A percentile compares a stretch with the other conserved stretches of the same genome.
Conservation (phyloP, 73 alveolate genomes). For the Tetrahymena thermophila region DNA sequence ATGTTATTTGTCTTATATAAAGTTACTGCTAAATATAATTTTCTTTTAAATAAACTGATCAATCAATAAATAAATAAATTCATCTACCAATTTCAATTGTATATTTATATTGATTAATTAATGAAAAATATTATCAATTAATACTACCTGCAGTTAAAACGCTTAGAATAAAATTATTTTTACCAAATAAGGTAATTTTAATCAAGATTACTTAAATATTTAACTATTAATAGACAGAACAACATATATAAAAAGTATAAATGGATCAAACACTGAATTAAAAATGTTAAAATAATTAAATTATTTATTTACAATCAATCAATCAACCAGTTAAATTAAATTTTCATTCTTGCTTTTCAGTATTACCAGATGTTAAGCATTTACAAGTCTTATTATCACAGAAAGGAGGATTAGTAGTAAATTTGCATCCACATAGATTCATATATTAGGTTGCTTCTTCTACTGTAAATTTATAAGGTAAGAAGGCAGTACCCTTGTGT, state of each 20-base stretch:
- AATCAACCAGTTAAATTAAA: neutral
- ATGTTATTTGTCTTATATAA: neutral
- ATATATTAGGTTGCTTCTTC: constrained; percentile 51
- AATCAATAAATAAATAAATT: too few relatives aligned
- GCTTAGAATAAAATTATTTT: too few relatives aligned
- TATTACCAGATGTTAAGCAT: neutral
- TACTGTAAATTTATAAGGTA: constrained; percentile 60
- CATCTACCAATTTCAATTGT: too few relatives aligned
- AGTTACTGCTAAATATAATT: neutral
- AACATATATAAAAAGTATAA: neutral
- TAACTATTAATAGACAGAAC: neutral
- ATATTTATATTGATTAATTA: too few relatives aligned
- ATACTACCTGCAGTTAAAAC: neutral
- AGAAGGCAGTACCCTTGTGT: constrained; percentile 57
- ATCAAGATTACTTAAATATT: neutral
- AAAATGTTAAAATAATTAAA: neutral
- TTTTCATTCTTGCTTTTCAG: neutral
- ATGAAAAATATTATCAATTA: too few relatives aligned
- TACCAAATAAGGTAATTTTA: neutral
- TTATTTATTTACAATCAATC: neutral
- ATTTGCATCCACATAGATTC: constrained; percentile 70
- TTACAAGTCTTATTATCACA: constrained; percentile 66
- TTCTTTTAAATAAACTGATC: neutral
- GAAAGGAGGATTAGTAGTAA: constrained; percentile 60
- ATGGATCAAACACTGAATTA: neutral